Evolutionary conservation across 2,329 filamentous ascomycete species (phyloP), one percentile per base, ranked within the genome.

Genomic region (Aspergillus sp.): DNA sequence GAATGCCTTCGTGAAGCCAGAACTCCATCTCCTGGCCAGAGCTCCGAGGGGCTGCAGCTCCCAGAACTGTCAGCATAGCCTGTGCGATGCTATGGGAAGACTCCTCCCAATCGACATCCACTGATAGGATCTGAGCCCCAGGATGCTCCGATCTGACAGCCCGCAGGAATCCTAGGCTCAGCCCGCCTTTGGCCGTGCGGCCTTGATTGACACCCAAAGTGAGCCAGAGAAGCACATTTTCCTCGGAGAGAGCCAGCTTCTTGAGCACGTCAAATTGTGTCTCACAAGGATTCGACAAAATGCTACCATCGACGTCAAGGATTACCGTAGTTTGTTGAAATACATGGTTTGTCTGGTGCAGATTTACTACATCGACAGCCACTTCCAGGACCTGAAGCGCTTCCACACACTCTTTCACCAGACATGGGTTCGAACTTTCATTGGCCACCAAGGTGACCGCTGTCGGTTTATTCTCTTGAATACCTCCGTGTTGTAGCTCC

Each of bases 151-250:
- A 54, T 8, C 57, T 50, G 7, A 49, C 23, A 25, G 8, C 39
- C 13, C 57, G 57, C 38, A 58, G n/a, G 19, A 58, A 58, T 5
- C 57, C 57, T 19, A 17, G 15, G 12, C 15, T 41, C 57, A 54
- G 45, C 13, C 48, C 49, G 10, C 23, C 57, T 17, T 19, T 9
- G 10, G 30, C 10, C 12, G 25, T 30, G 28, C 9, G 39, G 13
- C 51, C 51, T 19, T 55, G 41, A 5, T 25, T 15, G n/a, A 51
- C 36, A 7, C 52, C 52, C 15, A 13, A 15, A 12, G 45, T 56
- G 12, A 56, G 23, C 47, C 53, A 50, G 13, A 56, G 13, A 25
- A 45, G 17, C 17, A 21, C 41, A 23, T 1, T 45, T 5, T 21
- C 41, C 17, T 45, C 41, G 4, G 41, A 45, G 17, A 45, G 41